Base-by-base conservation (phyloP, 805 yeast species). In the Saccharomycopsis guyanensis region DNA sequence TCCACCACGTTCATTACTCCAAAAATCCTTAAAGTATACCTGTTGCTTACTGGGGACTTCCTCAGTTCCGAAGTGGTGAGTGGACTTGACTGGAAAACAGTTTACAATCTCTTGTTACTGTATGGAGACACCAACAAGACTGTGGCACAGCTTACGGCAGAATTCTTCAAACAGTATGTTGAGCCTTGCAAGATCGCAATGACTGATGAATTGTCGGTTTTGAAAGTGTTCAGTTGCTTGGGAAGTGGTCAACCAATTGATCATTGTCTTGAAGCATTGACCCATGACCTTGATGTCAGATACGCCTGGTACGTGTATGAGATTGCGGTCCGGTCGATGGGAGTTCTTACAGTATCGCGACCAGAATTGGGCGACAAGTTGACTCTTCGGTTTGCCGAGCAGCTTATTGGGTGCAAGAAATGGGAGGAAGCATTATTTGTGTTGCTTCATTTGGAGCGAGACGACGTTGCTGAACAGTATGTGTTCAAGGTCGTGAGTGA, bases 391-490 rank as follows among this genome's bases (percentile, higher is more conserved):
- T 68, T 79, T 56, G 80, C 83, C 8, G 66, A 72, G 37, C 75
- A 77, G 50, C 66, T 85, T 36, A 70, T 66, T 40, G 50, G 62
- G 6, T 58, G 58, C n/a, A 74, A 73, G 0, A 62, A 73, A 42
- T 72, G 75, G 70, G 67, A 68, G 47, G 83, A 80, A 52, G 73
- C 94, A 0, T 52, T 86, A 2, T 83, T 73, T 57, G 80, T 83
- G 2, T 68, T 77, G 35, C 66, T 80, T 15, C 86, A 82, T 56
- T 56, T 85, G 22, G 50, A 53, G 1, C 66, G 75, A 56, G 82
- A 81, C 49, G 56, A 51, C 0, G 56, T 59, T 0, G 75, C 80
- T 3, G 60, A 68, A 51, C 53, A 59, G 1, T 61, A 64, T 20
- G 69, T 84, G 2, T 35, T 25, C 16, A 42, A 45, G 6, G 33